These are phyloP conservation scores for Isabelozyma rhagii DNA, from an alignment of 805 yeast genomes.

Conservation along the genomic window DNA sequence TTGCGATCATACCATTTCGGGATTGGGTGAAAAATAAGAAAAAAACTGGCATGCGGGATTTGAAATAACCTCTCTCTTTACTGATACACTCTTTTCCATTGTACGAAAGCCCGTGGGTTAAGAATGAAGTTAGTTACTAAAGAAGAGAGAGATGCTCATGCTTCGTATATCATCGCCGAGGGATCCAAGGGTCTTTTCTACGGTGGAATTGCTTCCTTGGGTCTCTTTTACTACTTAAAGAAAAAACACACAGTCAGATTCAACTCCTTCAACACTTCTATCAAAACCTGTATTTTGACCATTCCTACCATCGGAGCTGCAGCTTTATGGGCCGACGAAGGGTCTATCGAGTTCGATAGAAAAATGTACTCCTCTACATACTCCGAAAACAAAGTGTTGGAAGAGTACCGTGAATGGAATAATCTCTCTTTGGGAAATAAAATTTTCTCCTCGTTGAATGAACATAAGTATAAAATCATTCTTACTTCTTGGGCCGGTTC, in stretches of 20 bases:
- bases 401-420: slow-evolving; percentile 52
- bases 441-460: slow-evolving; percentile 44
- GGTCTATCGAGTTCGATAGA: slow-evolving; percentile 65
- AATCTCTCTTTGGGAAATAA: slow-evolving; percentile 48
- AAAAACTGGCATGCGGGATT: too few species aligned
- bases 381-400: slow-evolving; percentile 38
- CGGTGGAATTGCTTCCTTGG: slow-evolving; percentile 58
- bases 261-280: slow-evolving; percentile 29
- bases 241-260: slow-evolving; percentile 43
- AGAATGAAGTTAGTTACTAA: slow-evolving; percentile 34
- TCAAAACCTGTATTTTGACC: slow-evolving; percentile 62
- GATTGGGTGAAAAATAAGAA: too few species aligned
- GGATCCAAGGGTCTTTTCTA: slow-evolving; percentile 56
- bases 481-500: slow-evolving; percentile 79
- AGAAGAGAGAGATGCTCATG: slow-evolving; percentile 41
- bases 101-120: too few species aligned
- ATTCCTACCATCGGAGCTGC: slow-evolving; percentile 64
- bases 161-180: slow-evolving; percentile 41
- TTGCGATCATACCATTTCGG: too few species aligned
- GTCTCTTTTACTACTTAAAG: slow-evolving; percentile 43
- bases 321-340: slow-evolving; percentile 67
- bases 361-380: slow-evolving; percentile 51
- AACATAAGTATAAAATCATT: slow-evolving; percentile 64
- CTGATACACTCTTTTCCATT: too few species aligned
- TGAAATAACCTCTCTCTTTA: too few species aligned